Base-by-base conservation (phyloP, 2,329 filamentous ascomycete species). In the Monosporascus sp. region DNA sequence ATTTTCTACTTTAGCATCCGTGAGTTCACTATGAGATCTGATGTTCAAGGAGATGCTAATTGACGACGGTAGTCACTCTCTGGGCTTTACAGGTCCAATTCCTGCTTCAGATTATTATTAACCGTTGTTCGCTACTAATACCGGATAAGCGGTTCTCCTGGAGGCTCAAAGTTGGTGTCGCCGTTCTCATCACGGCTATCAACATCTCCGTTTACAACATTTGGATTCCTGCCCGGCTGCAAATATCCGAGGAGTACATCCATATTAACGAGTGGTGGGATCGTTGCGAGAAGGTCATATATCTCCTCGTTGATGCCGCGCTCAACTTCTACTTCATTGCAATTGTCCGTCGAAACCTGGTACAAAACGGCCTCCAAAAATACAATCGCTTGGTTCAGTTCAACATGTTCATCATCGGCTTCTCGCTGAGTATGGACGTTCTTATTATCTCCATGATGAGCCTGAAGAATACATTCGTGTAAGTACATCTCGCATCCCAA, bases 21-120 rank as follows among this genome's bases (percentile, higher is more conserved):
- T 54, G 25, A n/a, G 50, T 48, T 52, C 31, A 14, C 31, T 14
- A 34, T 14, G 31, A 34, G 11, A 14, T 34, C 31, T 14, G 31
- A 14, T 34, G 31, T 5, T 5, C 9, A 34, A 14, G 5, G 9
- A 14, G 31, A 34, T 34, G 31, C 9, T 34, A 34, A 34, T 34
- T 5, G 9, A 14, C 5, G 1, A 14, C 31, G 31, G 14, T 14
- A 59, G 59, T 65, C 71, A 56, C 62, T 47, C 47, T 70, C 54
- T 75, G 75, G 74, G 65, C 67, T 2, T 54, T 75, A 1, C 70
- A 77, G 56, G 71, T 80, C 9, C 78, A 81, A 47, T 69, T 77
- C 6, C 63, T 80, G 0, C 72, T 79, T 34, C 77, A 80, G 51
- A 81, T 81, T 39, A 80, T 82, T 55, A 73, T 80, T 54, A 81